phyloP scores from a whole-genome alignment of 2,329 filamentous ascomycete genomes.

The Penicillium sp. region DNA sequence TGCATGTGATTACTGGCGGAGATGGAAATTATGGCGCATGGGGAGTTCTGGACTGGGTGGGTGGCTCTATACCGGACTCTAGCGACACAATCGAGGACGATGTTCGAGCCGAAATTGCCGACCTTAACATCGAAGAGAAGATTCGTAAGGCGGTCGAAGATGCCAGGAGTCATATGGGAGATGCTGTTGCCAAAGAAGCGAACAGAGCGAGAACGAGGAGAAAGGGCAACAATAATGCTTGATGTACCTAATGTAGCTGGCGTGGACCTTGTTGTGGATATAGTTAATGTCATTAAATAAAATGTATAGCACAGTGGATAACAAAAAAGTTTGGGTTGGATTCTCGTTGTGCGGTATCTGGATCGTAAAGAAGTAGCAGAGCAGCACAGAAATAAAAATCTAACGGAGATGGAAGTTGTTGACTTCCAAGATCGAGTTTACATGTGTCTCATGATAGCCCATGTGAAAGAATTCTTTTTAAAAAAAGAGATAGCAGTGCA shows the following conservation, averaged over 20 bases:
- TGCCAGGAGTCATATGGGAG: slow-evolving; percentile 25
- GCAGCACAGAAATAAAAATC: slow-evolving; percentile 21
- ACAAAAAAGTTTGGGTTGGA: slow-evolving; percentile 13
- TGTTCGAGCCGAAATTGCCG: slow-evolving; percentile 38
- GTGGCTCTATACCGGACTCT: slow-evolving; percentile 40
- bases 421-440: slow-evolving; percentile 31
- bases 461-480: slow-evolving; percentile 13
- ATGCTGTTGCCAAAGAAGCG: slow-evolving; percentile 11
- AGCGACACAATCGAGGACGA: slow-evolving; percentile 44
- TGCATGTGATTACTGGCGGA: slow-evolving; percentile 49
- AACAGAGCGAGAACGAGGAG: slow-evolving; percentile 10
- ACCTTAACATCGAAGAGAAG: slow-evolving; percentile 30
- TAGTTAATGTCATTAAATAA: slow-evolving; percentile 3
- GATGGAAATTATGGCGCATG: slow-evolving; percentile 44
- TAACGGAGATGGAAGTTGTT: slow-evolving; percentile 31
- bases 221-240: slow-evolving; percentile 4
- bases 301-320: neutral
- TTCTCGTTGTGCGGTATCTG: slow-evolving; percentile 13
- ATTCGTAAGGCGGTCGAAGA: slow-evolving; percentile 29
- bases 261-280: neutral
- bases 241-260: neutral
- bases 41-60: slow-evolving; percentile 45
- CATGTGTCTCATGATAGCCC: slow-evolving; percentile 35
- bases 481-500: slow-evolving; percentile 14
- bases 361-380: slow-evolving; percentile 20